Percentiles rank a stretch among this genome's conserved stretches.
Conservation (phyloP, 352 stramenopile genomes). For the Pythium vanterpoolii region DNA sequence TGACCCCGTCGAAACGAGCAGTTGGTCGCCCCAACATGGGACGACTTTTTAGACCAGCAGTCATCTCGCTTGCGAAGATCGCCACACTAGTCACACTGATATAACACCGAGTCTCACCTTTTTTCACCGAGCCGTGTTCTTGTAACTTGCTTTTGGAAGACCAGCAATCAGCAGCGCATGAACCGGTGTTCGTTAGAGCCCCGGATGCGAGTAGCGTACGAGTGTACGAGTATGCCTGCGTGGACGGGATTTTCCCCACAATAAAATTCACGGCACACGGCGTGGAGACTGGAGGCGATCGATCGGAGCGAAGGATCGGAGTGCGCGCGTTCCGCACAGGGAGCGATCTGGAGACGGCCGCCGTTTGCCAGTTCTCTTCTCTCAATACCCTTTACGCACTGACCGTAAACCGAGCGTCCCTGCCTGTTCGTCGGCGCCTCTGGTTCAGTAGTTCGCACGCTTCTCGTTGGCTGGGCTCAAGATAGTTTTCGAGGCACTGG, state of each 20-base stretch:
- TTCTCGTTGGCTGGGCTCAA: slow-evolving; percentile 3
- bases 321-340: slow-evolving; percentile 9
- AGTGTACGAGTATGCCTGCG: not conserved
- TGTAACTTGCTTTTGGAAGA: not conserved
- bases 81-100: not conserved
- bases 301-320: slow-evolving; percentile 15
- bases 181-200: not conserved
- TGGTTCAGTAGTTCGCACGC: not conserved
- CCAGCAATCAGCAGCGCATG: not conserved
- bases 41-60: not conserved
- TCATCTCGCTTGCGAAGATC: not conserved
- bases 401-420: slow-evolving; percentile 11
- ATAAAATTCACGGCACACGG: not conserved
- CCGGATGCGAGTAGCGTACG: not conserved
- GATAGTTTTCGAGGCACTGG: slow-evolving; percentile 10
- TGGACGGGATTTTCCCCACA: not conserved
- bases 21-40: not conserved
- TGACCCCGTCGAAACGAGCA: too few relatives aligned
- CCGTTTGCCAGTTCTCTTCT: slow-evolving; percentile 22
- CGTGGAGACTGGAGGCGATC: slow-evolving; percentile 1
- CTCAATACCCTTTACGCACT: slow-evolving; percentile 27
- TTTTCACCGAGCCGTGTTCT: not conserved
- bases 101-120: not conserved
- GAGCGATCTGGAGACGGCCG: not conserved
- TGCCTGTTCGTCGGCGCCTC: slow-evolving; percentile 4